Percentiles rank a stretch among this genome's conserved stretches.
phyloP scores from a whole-genome alignment of 1,284 basidiomycete species.

The Xanthoconium separans region DNA sequence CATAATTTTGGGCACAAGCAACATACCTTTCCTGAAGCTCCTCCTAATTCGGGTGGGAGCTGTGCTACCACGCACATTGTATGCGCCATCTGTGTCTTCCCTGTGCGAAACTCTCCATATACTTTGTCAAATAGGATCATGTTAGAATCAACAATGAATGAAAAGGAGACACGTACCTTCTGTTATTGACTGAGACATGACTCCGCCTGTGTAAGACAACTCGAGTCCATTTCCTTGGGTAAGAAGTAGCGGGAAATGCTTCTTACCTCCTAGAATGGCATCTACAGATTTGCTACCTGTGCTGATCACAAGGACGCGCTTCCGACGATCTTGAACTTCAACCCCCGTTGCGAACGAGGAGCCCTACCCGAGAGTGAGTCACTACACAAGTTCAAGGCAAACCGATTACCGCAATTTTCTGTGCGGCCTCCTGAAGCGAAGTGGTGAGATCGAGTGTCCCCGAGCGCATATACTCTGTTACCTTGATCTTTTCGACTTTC shows the following conservation, averaged over 20 bases:
- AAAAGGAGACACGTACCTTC: constrained; percentile 56
- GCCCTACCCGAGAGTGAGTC: constrained; percentile 48
- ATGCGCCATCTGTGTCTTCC: constrained; percentile 91
- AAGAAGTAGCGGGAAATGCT: not conserved
- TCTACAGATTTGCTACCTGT: constrained; percentile 93
- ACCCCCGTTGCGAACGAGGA: constrained; percentile 86
- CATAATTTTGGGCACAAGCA: not conserved
- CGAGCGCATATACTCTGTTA: constrained; percentile 33
- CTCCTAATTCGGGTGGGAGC: constrained; percentile 85
- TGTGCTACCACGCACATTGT: constrained; percentile 90
- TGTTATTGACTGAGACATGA: constrained; percentile 88
- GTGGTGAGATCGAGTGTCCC: constrained; percentile 2
- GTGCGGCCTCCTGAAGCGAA: constrained; percentile 70
- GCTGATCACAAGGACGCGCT: constrained; percentile 75
- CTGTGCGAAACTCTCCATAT: constrained; percentile 80
- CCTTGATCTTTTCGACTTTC: constrained; percentile 96
- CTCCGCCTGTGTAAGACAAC: constrained; percentile 54
- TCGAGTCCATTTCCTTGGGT: not conserved
- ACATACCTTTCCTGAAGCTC: constrained; percentile 80
- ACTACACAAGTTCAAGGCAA: not conserved
- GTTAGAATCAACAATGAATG: not conserved
- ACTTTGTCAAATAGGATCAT: constrained; percentile 40
- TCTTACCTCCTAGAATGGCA: constrained; percentile 77
- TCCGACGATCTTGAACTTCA: constrained; percentile 85
- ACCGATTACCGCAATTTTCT: constrained; percentile 69